Conservation (phyloP, 345 rosid species). For the Physaria fendleri region DNA sequence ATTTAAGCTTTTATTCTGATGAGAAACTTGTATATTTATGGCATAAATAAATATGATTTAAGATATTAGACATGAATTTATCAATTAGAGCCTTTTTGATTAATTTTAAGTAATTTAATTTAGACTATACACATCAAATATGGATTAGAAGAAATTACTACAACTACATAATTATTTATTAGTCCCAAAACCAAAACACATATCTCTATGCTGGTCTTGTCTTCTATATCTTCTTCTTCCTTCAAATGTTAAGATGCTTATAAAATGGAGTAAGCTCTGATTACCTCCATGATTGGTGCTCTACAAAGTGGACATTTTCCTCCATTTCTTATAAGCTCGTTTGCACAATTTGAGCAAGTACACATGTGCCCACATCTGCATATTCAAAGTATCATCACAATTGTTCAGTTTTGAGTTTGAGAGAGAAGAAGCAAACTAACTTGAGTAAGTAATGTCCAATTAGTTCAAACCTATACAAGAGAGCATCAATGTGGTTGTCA, state of each 20-base stretch:
- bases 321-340: conserved; percentile 78
- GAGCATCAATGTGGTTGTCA: conserved; percentile 89
- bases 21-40: not conserved
- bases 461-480: conserved; percentile 79
- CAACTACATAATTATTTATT: conserved; percentile 7
- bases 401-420: not conserved
- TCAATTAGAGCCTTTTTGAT: conserved; percentile 4
- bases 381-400: not conserved
- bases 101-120: not conserved
- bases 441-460: not conserved
- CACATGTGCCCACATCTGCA: conserved; percentile 99
- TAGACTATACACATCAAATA: conserved; percentile 15
- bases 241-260: conserved; percentile 26
- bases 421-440: not conserved
- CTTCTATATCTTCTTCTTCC: not conserved
- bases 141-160: conserved; percentile 15
- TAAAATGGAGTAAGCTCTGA: conserved; percentile 93
- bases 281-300: conserved; percentile 91
- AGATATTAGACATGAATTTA: not conserved
- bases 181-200: conserved; percentile 1
- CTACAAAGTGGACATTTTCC: conserved; percentile 97
- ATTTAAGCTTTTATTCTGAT: not conserved
- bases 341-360: conserved; percentile 91
- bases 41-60: not conserved
- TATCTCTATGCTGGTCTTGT: not conserved